Percentiles rank a stretch among this genome's conserved stretches.
Evolutionary conservation across 176 grass and related monocot species (phyloP).

Genomic region (Thalia dealbata): DNA sequence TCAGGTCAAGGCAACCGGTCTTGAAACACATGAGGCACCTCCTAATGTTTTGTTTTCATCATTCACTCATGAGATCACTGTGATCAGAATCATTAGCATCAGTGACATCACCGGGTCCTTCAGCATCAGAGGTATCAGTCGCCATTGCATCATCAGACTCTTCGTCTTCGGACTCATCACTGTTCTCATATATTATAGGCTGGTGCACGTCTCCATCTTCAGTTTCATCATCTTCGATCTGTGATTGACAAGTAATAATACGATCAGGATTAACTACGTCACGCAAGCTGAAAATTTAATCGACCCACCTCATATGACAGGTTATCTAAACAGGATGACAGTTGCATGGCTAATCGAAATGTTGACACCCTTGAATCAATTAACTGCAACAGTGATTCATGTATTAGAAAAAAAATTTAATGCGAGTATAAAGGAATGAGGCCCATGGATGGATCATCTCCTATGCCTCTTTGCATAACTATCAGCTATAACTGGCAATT

Average conservation of each 20-base stretch:
- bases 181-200: conserved; percentile 70
- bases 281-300: background rate
- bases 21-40: no score
- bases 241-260: conserved; percentile 11
- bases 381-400: conserved; percentile 32
- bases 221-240: conserved; percentile 58
- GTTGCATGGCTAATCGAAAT: conserved; percentile 52
- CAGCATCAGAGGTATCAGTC: conserved; percentile 30
- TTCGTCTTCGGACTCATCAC: conserved; percentile 33
- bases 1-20: no score
- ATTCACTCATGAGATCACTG: conserved; percentile 63
- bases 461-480: background rate
- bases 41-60: background rate
- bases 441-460: no score
- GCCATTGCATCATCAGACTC: conserved; percentile 72
- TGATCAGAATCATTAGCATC: conserved; percentile 59
- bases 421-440: background rate
- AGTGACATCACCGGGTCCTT: conserved; percentile 40
- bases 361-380: conserved; percentile 85
- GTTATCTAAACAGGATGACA: conserved; percentile 73
- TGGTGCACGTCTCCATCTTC: conserved; percentile 31
- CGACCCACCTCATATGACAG: conserved; percentile 46
- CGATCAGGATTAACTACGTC: background rate
- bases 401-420: no score
- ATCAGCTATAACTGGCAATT: background rate